Percentiles rank a stretch among this genome's conserved stretches.
These are phyloP conservation scores for Achaetomiella virescens DNA, from an alignment of 495 filamentous ascomycete species.

Conservation along the genomic window DNA sequence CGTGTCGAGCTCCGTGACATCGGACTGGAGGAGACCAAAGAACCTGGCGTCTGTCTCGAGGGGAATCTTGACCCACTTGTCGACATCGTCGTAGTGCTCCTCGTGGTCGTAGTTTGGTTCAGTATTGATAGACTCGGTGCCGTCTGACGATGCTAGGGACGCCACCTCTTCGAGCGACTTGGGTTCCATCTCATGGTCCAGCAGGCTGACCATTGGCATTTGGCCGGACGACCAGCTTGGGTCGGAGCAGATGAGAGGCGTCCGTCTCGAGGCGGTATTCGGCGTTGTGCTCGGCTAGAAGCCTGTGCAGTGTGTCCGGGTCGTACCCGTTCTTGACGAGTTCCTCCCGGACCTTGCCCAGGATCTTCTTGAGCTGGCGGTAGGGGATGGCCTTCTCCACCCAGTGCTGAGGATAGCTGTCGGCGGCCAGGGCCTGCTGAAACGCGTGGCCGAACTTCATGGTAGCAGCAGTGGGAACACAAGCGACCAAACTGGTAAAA, in stretches of 20 bases:
- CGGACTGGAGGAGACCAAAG: conserved; percentile 56
- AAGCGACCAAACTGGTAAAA: conserved; percentile 17
- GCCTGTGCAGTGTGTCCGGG: conserved; percentile 48
- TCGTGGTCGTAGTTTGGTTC: background rate
- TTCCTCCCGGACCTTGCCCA: conserved; percentile 60
- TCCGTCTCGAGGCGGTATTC: conserved; percentile 43
- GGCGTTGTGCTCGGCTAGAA: conserved; percentile 40
- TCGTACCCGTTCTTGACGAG: conserved; percentile 55
- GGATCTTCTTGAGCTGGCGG: conserved; percentile 66
- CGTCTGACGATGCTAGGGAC: background rate
- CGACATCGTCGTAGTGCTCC: background rate
- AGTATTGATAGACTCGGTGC: background rate
- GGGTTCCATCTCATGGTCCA: background rate
- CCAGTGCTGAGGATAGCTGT: conserved; percentile 60
- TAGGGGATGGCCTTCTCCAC: conserved; percentile 65
- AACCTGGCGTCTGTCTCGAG: conserved; percentile 62
- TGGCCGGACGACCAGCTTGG: conserved; percentile 25
- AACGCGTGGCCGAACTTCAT: conserved; percentile 78
- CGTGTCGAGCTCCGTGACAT: conserved; percentile 53
- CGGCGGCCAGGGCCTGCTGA: conserved; percentile 49
- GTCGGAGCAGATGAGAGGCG: conserved; percentile 21
- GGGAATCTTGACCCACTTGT: conserved; percentile 54
- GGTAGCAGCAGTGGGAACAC: conserved; percentile 13
- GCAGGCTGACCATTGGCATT: background rate
- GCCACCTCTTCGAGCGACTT: conserved; percentile 2